Conservation (phyloP, 129 eudicot species). For the Scalesia atractyloides region DNA sequence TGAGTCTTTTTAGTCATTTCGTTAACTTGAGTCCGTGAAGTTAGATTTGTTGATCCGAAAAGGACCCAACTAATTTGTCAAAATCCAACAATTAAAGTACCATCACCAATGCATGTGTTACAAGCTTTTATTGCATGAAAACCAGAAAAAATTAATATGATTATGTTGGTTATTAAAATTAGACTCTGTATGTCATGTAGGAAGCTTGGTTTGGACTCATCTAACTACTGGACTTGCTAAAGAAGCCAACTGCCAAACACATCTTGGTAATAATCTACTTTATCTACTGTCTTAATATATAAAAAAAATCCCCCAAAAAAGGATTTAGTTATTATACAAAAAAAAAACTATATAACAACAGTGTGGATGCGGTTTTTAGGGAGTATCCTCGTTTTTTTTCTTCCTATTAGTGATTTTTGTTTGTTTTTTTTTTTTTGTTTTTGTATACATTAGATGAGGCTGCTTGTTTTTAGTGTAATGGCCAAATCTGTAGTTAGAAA, state of each 20-base stretch:
- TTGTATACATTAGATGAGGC: conserved; percentile 38
- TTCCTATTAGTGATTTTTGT: neutral
- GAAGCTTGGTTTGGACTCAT: conserved; percentile 52
- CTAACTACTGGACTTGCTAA: conserved; percentile 42
- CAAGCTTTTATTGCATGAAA: neutral
- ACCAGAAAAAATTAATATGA: neutral
- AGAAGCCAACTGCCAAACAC: conserved; percentile 44
- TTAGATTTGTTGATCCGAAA: conserved; percentile 26
- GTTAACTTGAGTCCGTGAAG: conserved; percentile 30
- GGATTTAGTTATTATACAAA: conserved; percentile 30
- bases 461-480: conserved; percentile 46
- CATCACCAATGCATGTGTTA: conserved; percentile 1
- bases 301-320: conserved; percentile 3
- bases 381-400: conserved; percentile 69
- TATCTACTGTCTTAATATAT: conserved; percentile 26
- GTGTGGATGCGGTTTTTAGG: conserved; percentile 81
- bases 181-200: conserved; percentile 33
- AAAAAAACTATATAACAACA: conserved; percentile 35
- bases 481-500: conserved; percentile 43
- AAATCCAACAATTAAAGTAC: neutral
- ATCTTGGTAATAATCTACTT: conserved; percentile 43
- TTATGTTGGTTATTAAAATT: conserved; percentile 2
- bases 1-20: conserved; percentile 19
- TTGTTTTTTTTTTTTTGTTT: conserved; percentile 27
- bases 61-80: conserved; percentile 16